Conservation (phyloP, 257 asterid genomes). For the Nicotiana tabacum region DNA sequence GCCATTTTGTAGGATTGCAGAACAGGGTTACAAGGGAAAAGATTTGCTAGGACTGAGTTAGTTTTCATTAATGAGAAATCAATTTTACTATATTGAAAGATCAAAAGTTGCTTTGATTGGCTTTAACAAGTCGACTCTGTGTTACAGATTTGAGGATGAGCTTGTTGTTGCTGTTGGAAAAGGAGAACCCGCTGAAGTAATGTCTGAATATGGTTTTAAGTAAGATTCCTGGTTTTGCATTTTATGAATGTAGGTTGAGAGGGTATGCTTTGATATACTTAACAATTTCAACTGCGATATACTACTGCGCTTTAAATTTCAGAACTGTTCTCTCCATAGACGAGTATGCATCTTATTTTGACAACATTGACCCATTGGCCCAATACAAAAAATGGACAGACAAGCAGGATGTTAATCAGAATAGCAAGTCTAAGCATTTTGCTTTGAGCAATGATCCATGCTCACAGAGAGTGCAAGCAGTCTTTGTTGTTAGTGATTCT, state of each 20-base stretch:
- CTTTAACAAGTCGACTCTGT: slow-evolving; percentile 4
- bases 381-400: slow-evolving; percentile 57
- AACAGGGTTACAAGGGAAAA: neutral
- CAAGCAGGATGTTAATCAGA: slow-evolving; percentile 17
- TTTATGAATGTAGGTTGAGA: neutral
- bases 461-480: slow-evolving; percentile 73
- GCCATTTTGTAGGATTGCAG: neutral
- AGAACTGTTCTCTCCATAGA: slow-evolving; percentile 80
- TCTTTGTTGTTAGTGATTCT: slow-evolving; percentile 86
- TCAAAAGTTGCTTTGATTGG: neutral
- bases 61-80: neutral
- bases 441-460: slow-evolving; percentile 35
- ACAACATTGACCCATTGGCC: slow-evolving; percentile 79
- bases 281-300: slow-evolving; percentile 3
- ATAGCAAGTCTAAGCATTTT: slow-evolving; percentile 22
- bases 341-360: slow-evolving; percentile 71
- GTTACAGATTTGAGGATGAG: slow-evolving; percentile 63
- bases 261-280: neutral
- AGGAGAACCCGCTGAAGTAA: slow-evolving; percentile 82
- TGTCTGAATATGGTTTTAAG: slow-evolving; percentile 92
- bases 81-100: neutral
- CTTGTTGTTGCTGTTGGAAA: slow-evolving; percentile 76
- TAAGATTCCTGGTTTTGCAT: slow-evolving; percentile 27
- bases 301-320: slow-evolving; percentile 20
- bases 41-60: neutral